phyloP scores from a whole-genome alignment of 805 yeast species.

The Yarrowia phangngaensis region DNA sequence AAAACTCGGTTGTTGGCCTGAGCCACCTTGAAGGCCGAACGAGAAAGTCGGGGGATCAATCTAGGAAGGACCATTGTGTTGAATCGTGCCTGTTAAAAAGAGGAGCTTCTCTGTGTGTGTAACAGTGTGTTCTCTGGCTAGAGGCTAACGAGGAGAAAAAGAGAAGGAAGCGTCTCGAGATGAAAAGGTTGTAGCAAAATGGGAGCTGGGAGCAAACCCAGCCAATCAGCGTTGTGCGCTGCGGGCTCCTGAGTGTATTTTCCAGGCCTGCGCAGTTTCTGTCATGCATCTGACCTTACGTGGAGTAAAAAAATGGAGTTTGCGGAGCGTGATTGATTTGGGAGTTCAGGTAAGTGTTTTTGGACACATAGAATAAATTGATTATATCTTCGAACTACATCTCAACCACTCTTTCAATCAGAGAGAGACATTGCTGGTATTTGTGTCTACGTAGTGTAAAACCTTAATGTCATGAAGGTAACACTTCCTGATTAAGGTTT shows the following conservation, averaged over 20 bases:
- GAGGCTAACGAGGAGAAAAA: conserved; percentile 26
- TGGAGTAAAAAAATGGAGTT: too few relatives aligned
- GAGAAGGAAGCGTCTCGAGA: conserved; percentile 24
- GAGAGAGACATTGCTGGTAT: too few relatives aligned
- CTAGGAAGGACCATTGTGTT: conserved; percentile 62
- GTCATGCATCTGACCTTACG: too few relatives aligned
- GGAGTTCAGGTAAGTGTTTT: too few relatives aligned
- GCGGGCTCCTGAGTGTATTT: conserved; percentile 10
- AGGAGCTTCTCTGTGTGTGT: conserved; percentile 27
- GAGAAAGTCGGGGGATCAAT: conserved; percentile 50
- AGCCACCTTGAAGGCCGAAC: conserved; percentile 85
- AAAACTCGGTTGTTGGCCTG: conserved; percentile 69
- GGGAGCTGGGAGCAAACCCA: conserved; percentile 27
- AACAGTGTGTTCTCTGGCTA: conserved; percentile 28
- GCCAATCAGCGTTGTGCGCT: conserved; percentile 17
- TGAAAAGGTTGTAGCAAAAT: conserved; percentile 26
- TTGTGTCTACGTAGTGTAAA: too few relatives aligned
- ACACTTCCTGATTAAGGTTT: too few relatives aligned
- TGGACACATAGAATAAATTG: too few relatives aligned
- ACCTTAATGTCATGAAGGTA: too few relatives aligned
- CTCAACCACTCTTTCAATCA: too few relatives aligned
- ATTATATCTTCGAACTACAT: too few relatives aligned
- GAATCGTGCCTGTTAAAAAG: conserved; percentile 28
- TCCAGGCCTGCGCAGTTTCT: not conserved
- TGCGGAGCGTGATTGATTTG: too few relatives aligned